Evolutionary conservation across 2,329 filamentous ascomycete species (phyloP), one percentile per base, ranked within the genome.

Genomic region (Westerdykella aurantiaca): DNA sequence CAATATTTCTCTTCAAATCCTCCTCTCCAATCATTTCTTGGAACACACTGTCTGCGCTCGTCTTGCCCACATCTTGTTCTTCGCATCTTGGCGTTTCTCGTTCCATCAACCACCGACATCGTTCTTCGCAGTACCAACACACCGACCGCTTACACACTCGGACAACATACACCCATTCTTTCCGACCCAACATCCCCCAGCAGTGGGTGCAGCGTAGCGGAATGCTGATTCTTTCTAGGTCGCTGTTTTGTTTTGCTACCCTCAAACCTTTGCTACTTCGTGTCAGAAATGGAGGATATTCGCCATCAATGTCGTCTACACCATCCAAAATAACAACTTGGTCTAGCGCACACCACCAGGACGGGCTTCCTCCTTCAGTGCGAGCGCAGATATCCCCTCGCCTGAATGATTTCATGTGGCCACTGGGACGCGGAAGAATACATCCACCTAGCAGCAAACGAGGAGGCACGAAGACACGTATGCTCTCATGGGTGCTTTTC

Each of bases 281-380:
- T 4, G 61, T 61, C 6, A 38, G 41, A 6, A 60, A 48, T 3
- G 53, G 43, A 1, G 46, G 57, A 16, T 51, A 33, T 2, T 40
- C 49, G 6, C 34, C 12, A 3, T 40, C 41, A 5, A 57, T 29
- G 7, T 9, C 25, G 4, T 9, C 52, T 1, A 58, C 34, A 1
- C 61, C 63, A 33, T 66, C 61, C 16, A 65, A 65, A 0, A 66
- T 53, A 4, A 64, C 61, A 2, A 66, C 49, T 39, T 58, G 60
- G 34, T 66, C 63, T 29, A 58, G 50, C 37, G 64, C 64, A 41
- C 63, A 66, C 63, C 63, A 66, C 63, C 63, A 66, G 4, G 60
- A 56, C 1, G 63, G 58, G 2, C 56, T 5, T 47, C 38, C 2
- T 39, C 39, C 4, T 48, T 41, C 55, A 2, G 61, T 66, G 5